phyloP scores from a whole-genome alignment of 495 filamentous ascomycete genomes.

The Xylaria venustula region DNA sequence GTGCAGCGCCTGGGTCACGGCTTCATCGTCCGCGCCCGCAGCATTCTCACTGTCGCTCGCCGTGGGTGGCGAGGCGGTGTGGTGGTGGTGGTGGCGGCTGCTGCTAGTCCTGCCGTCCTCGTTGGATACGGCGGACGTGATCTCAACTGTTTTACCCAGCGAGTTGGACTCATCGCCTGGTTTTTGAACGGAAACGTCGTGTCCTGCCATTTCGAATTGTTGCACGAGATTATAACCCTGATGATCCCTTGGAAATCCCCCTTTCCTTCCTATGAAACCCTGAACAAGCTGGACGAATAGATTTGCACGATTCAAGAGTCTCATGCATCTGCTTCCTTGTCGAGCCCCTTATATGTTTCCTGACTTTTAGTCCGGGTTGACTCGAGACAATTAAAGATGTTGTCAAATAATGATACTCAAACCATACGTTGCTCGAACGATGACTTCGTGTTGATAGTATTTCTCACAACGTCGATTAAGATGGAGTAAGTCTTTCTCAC shows the following conservation, averaged over 20 bases:
- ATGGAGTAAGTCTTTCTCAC: slow-evolving; percentile 56
- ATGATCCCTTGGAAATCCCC: background rate
- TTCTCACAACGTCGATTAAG: background rate
- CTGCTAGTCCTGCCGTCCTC: slow-evolving; percentile 4
- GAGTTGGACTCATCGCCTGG: background rate
- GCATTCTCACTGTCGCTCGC: too few species aligned
- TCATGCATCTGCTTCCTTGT: slow-evolving; percentile 7
- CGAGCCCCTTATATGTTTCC: background rate
- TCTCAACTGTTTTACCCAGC: slow-evolving; percentile 22
- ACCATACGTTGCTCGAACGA: background rate
- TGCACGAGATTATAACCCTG: slow-evolving; percentile 20
- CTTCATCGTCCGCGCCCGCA: slow-evolving; percentile 19
- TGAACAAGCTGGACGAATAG: slow-evolving; percentile 18
- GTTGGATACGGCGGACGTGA: slow-evolving; percentile 17
- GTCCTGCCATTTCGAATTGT: slow-evolving; percentile 28
- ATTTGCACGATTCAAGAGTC: slow-evolving; percentile 5
- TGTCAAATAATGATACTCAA: too few species aligned
- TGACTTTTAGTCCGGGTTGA: background rate
- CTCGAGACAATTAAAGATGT: background rate
- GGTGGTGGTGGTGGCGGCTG: slow-evolving; percentile 5
- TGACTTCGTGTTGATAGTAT: background rate
- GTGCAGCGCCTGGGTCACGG: slow-evolving; percentile 38
- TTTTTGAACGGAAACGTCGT: slow-evolving; percentile 6
- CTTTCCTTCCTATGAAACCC: slow-evolving; percentile 11
- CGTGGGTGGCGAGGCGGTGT: background rate